phyloP scores from a whole-genome alignment of 2,329 filamentous ascomycete species.

The Claviceps africana region DNA sequence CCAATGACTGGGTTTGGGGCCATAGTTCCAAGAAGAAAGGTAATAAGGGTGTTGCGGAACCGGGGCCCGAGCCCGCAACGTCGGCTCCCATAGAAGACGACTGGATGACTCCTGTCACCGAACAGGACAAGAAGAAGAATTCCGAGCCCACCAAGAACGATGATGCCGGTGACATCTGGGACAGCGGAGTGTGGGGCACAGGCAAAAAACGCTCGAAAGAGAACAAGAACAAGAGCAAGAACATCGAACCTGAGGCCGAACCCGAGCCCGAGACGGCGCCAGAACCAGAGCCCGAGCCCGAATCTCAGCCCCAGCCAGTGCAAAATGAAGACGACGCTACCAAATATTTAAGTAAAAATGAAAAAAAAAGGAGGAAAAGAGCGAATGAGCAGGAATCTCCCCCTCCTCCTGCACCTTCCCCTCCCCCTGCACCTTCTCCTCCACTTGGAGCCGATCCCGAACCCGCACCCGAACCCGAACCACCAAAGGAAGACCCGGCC shows the following conservation, averaged over 20 bases:
- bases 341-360: conserved; percentile 18
- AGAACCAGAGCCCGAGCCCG: conserved; percentile 13
- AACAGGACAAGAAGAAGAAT: conserved; percentile 18
- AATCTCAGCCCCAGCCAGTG: conserved; percentile 11
- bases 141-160: conserved; percentile 7
- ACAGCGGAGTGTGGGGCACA: not conserved
- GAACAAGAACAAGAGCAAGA: conserved; percentile 29
- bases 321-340: conserved; percentile 16
- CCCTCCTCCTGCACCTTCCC: not conserved
- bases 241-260: conserved; percentile 5
- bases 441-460: not conserved
- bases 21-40: conserved; percentile 28
- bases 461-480: not conserved
- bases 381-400: conserved; percentile 6
- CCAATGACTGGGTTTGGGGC: conserved; percentile 22
- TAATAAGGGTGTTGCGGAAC: conserved; percentile 14
- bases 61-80: conserved; percentile 5
- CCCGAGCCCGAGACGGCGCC: conserved; percentile 8
- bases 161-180: conserved; percentile 6
- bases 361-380: conserved; percentile 17
- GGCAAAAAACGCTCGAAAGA: conserved; percentile 10
- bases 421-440: not conserved
- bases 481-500: not conserved
- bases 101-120: conserved; percentile 11
- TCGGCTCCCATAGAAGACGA: conserved; percentile 15